A percentile compares a stretch with the other conserved stretches of the same genome.
Evolutionary conservation across 164 flowering plant species (phyloP).

Genomic region (Paratinospora sagittata): DNA sequence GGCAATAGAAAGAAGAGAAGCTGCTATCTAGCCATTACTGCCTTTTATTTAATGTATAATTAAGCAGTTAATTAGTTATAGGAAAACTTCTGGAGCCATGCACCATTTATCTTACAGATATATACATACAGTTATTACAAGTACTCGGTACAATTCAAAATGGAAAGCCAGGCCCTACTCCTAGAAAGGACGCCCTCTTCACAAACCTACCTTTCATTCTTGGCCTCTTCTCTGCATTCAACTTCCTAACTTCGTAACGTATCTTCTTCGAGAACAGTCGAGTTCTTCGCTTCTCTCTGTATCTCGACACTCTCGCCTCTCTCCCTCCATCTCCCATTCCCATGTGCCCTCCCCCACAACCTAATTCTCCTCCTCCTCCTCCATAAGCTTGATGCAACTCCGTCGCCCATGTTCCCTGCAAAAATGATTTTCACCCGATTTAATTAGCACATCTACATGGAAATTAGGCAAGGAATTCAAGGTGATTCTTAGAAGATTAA

Average conservation of each 20-base stretch:
- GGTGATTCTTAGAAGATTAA: too few species aligned
- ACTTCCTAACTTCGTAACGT: conserved; percentile 80
- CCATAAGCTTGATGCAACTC: conserved; percentile 31
- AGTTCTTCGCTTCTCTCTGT: conserved; percentile 80
- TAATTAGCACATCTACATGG: too few species aligned
- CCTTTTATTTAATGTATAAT: too few species aligned
- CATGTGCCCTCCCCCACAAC: conserved; percentile 23
- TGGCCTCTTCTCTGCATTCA: conserved; percentile 94
- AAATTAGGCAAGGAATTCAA: too few species aligned
- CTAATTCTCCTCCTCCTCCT: conserved; percentile 28
- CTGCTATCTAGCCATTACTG: too few species aligned
- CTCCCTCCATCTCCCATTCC: conserved; percentile 58
- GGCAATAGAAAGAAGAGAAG: too few species aligned
- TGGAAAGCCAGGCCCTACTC: conserved; percentile 33
- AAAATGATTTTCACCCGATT: too few species aligned
- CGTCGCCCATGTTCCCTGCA: conserved; percentile 34
- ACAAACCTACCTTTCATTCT: conserved; percentile 89
- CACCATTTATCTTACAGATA: too few species aligned
- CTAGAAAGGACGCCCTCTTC: conserved; percentile 50
- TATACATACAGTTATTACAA: too few species aligned
- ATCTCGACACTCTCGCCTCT: conserved; percentile 85
- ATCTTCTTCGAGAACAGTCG: conserved; percentile 90
- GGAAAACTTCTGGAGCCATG: too few species aligned
- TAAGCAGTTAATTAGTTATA: too few species aligned
- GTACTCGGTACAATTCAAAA: conserved; percentile 12